Evolutionary conservation across 495 filamentous ascomycete genomes (phyloP).

Genomic region (Penicilliopsis zonata): DNA sequence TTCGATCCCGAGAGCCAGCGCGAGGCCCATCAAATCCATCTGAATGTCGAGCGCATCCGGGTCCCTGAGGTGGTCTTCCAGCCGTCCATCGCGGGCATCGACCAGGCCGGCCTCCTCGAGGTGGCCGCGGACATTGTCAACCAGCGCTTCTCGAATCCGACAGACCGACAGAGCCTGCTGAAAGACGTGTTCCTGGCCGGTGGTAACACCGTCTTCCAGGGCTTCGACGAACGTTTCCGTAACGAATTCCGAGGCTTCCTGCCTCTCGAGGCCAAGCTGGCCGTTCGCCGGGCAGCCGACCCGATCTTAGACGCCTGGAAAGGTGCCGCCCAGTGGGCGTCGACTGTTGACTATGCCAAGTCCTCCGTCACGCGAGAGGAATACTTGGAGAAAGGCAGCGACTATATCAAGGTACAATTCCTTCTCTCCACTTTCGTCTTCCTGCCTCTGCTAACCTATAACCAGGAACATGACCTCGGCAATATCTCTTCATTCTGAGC

Average conservation of each 20-base stretch:
- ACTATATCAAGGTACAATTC: slow-evolving; percentile 65
- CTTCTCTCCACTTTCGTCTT: slow-evolving; percentile 1
- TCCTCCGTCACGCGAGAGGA: slow-evolving; percentile 55
- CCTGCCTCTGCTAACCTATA: slow-evolving; percentile 4
- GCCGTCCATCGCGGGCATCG: slow-evolving; percentile 85
- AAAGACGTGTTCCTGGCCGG: slow-evolving; percentile 89
- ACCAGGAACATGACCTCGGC: slow-evolving; percentile 69
- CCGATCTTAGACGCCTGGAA: slow-evolving; percentile 81
- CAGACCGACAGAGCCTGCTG: slow-evolving; percentile 51
- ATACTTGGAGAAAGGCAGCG: slow-evolving; percentile 72
- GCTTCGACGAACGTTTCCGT: slow-evolving; percentile 74
- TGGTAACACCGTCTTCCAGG: slow-evolving; percentile 76
- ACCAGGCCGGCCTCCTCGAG: slow-evolving; percentile 88
- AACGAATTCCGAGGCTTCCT: slow-evolving; percentile 60
- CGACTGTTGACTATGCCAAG: slow-evolving; percentile 18
- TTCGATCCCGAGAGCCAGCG: slow-evolving; percentile 70
- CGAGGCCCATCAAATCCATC: slow-evolving; percentile 78
- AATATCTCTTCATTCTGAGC: slow-evolving; percentile 39
- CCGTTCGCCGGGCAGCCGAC: slow-evolving; percentile 58
- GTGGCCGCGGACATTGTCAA: slow-evolving; percentile 76
- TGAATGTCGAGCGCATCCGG: slow-evolving; percentile 94
- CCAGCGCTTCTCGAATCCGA: slow-evolving; percentile 52
- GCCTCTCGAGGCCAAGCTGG: slow-evolving; percentile 52
- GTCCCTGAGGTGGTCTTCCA: slow-evolving; percentile 95
- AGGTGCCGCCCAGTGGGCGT: slow-evolving; percentile 75